Base-by-base conservation (phyloP, 305 asterid genomes). In the Solanum hybrid region DNA sequence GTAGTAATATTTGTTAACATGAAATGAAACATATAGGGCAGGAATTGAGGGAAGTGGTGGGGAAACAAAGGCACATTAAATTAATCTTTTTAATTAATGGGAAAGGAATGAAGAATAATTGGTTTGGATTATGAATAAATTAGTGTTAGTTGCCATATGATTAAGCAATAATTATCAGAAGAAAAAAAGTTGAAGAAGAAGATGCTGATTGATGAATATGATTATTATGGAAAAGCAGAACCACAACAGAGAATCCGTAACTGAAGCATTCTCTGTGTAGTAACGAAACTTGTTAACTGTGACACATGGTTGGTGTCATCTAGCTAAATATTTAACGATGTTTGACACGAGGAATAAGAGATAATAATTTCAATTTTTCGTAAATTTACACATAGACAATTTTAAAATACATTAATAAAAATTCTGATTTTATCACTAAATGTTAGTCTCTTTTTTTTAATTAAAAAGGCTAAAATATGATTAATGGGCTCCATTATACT, bases 291-390 rank as follows among this genome's bases (percentile, higher is more conserved):
- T 85, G 93, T 88, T 92, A 89, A 86, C 81, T 89, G 92, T 89
- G 93, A 91, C 94, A 93, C 73, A 83, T 90, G 95, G 90, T 89
- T 89, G 96, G 90, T 88, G 67, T 33, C 89, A 34, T 11, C 86
- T 35, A 22, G 20, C 20, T 61, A 61, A 61, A 61, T 61, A 61
- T 8, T 20, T 61, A 20, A 8, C 1, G 2, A 61, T 20, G 0
- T 61, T 61, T 61, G 26, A 1, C 0, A 61, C 11, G 11, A 8
- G 2, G 4, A 37, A 33, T 37, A 37, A 37, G 11, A 37, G 40
- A 36, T 37, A 37, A 37, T 37, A 37, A 37, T 37, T 37, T 40
- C 4, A 11, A 11, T 40, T 13, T 13, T 42, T 42, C 5, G 3
- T 42, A 3, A 13, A 42, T 42, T 42, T 42, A 39, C 46, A 10